phyloP scores from a whole-genome alignment of 257 asterid species.

The Capsicum pubescens region DNA sequence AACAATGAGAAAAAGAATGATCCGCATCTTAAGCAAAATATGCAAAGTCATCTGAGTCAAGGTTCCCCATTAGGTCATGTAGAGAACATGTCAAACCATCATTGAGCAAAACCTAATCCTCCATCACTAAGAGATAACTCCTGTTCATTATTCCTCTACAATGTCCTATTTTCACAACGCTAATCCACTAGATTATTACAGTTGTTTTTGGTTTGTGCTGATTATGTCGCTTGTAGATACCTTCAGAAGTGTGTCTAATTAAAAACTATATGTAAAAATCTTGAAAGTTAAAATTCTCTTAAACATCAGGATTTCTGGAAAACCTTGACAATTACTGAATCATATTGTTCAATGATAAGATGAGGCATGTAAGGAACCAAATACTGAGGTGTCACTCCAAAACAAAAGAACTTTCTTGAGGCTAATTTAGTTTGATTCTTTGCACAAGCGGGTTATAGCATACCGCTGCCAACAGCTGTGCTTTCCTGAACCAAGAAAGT shows the following conservation, averaged over 20 bases:
- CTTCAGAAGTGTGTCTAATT: constrained; percentile 19
- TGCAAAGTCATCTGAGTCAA: not conserved
- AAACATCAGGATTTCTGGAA: not conserved
- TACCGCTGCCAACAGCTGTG: constrained; percentile 82
- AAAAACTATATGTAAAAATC: not conserved
- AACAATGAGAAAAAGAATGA: constrained; percentile 4
- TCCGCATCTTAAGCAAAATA: not conserved
- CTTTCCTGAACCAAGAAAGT: constrained; percentile 75
- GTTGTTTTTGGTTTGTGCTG: not conserved
- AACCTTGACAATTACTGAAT: not conserved
- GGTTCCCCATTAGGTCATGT: not conserved
- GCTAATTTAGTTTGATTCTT: not conserved
- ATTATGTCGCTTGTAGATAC: constrained; percentile 1
- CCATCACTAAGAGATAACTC: not conserved
- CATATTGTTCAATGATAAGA: not conserved
- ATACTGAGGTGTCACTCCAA: not conserved
- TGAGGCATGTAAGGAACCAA: not conserved
- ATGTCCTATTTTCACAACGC: constrained; percentile 23
- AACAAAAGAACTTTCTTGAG: constrained; percentile 14
- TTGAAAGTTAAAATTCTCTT: constrained; percentile 1
- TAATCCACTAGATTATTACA: constrained; percentile 1
- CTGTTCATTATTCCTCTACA: constrained; percentile 15
- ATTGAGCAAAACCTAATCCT: constrained; percentile 7
- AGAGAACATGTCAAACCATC: not conserved
- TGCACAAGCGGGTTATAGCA: constrained; percentile 23